Evolutionary conservation across 2,329 filamentous ascomycete genomes (phyloP).

Genomic region (Talaromyces sp.): DNA sequence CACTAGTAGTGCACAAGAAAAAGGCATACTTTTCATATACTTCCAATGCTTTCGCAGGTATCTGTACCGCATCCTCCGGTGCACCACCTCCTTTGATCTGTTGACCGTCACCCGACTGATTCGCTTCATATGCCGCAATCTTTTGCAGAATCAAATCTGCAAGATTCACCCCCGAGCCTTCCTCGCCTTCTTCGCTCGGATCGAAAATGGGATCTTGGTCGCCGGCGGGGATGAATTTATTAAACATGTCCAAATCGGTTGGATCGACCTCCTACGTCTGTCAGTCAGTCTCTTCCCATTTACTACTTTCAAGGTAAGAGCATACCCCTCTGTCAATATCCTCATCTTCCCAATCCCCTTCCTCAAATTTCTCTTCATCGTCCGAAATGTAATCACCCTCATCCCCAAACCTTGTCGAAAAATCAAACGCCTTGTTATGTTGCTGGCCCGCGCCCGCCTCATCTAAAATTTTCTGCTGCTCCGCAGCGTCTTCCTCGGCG

Average conservation of each 20-base stretch:
- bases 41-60: conserved; percentile 88
- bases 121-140: conserved; percentile 85
- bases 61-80: conserved; percentile 75
- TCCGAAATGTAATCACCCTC: conserved; percentile 50
- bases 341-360: conserved; percentile 72
- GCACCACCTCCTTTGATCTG: conserved; percentile 53
- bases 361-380: conserved; percentile 53
- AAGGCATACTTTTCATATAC: conserved; percentile 76
- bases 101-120: conserved; percentile 47
- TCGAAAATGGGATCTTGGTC: conserved; percentile 71
- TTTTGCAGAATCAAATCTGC: conserved; percentile 92
- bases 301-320: background rate
- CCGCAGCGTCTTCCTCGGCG: conserved; percentile 71
- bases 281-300: background rate
- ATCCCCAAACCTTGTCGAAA: conserved; percentile 67
- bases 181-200: conserved; percentile 47
- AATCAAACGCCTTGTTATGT: conserved; percentile 68
- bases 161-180: conserved; percentile 68
- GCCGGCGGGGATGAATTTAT: conserved; percentile 77
- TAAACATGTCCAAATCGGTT: conserved; percentile 83
- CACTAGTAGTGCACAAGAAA: background rate
- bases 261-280: conserved; percentile 71
- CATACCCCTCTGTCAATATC: conserved; percentile 51
- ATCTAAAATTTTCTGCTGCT: conserved; percentile 37
- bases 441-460: conserved; percentile 39